phyloP scores from a whole-genome alignment of 768 basidiomycete species.

The Lentinula detonsa region DNA sequence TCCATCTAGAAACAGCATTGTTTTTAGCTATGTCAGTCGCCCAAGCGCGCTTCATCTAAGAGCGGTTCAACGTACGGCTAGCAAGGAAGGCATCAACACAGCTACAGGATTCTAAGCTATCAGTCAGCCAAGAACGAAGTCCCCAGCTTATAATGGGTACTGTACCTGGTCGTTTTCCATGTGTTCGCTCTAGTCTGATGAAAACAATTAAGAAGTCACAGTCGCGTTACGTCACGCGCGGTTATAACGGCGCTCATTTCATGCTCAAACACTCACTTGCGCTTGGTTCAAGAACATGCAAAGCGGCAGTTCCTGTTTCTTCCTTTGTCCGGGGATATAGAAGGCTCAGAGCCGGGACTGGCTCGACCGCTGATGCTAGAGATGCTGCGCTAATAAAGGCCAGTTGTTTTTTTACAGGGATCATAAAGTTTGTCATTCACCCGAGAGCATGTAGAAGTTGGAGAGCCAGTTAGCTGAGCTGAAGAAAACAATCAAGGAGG shows the following conservation, averaged over 20 bases:
- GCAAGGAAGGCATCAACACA: background rate
- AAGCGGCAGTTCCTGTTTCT: background rate
- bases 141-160: background rate
- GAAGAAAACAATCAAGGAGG: slow-evolving; percentile 1
- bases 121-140: background rate
- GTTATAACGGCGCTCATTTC: background rate
- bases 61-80: background rate
- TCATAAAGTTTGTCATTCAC: background rate
- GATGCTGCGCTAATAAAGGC: slow-evolving; percentile 3
- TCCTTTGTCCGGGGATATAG: background rate
- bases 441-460: background rate
- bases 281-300: background rate
- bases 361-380: slow-evolving; percentile 2
- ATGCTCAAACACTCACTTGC: background rate
- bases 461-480: slow-evolving; percentile 1
- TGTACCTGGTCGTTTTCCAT: background rate
- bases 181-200: background rate
- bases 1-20: background rate
- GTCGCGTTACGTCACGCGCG: background rate
- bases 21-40: background rate
- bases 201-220: background rate
- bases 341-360: background rate
- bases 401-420: too few species aligned
- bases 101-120: background rate
- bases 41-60: background rate